phyloP scores from a whole-genome alignment of 805 yeast species.

The Wickerhamomyces subpelliculosus region DNA sequence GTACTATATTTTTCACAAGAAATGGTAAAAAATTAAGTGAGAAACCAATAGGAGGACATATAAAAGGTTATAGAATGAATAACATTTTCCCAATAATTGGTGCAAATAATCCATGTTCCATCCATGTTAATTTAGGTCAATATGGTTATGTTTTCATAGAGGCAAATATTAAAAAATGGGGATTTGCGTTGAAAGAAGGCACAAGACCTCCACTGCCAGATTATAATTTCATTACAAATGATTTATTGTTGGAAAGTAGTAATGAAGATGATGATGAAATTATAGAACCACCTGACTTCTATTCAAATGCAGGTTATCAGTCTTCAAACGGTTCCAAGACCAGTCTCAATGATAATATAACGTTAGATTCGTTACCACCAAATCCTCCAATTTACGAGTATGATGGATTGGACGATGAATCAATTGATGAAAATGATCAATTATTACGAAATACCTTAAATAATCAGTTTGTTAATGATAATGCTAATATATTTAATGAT shows the following conservation, averaged over 20 bases:
- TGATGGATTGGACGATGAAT: constrained; percentile 11
- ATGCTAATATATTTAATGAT: too few species aligned
- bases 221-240: constrained; percentile 72
- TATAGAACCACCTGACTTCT: constrained; percentile 20
- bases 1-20: constrained; percentile 86
- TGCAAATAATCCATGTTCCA: constrained; percentile 29
- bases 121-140: constrained; percentile 65
- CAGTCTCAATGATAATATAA: constrained; percentile 23
- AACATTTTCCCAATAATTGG: constrained; percentile 26
- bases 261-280: constrained; percentile 25
- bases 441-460: constrained; percentile 4
- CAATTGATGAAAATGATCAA: neutral
- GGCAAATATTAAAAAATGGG: constrained; percentile 82
- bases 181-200: constrained; percentile 69
- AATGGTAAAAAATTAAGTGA: constrained; percentile 87
- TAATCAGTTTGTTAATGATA: constrained; percentile 2
- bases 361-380: constrained; percentile 26
- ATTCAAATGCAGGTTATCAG: constrained; percentile 20
- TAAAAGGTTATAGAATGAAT: neutral
- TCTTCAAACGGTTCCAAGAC: constrained; percentile 22
- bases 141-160: constrained; percentile 75
- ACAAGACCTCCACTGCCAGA: constrained; percentile 90
- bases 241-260: constrained; percentile 63
- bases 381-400: constrained; percentile 31
- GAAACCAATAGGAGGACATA: neutral